Percentiles rank a stretch among this genome's conserved stretches.
Conservation (phyloP, 1,139 yeast species). For the Yueomyces sp. region DNA sequence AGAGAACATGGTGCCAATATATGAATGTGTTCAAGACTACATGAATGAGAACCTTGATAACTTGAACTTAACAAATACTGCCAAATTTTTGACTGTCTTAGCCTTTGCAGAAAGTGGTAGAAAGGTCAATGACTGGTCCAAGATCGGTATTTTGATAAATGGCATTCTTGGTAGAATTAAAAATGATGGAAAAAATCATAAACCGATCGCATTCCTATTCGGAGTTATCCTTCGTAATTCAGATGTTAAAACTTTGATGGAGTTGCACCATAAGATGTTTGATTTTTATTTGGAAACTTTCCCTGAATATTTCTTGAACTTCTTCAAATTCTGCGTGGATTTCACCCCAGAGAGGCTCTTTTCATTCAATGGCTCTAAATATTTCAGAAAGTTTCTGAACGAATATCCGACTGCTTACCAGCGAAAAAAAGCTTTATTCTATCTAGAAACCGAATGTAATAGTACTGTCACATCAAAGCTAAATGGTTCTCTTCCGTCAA, state of each 20-base stretch:
- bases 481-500: slow-evolving; percentile 11
- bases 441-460: slow-evolving; percentile 26
- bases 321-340: slow-evolving; percentile 35
- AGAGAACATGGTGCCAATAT: slow-evolving; percentile 40
- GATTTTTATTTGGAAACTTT: slow-evolving; percentile 26
- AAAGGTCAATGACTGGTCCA: slow-evolving; percentile 34
- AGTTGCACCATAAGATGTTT: slow-evolving; percentile 33
- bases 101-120: slow-evolving; percentile 59
- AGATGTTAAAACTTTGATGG: slow-evolving; percentile 38
- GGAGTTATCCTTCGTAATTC: slow-evolving; percentile 47
- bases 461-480: slow-evolving; percentile 5
- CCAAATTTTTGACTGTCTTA: slow-evolving; percentile 30
- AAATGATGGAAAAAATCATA: no score
- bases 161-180: no score
- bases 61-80: slow-evolving; percentile 6
- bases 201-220: slow-evolving; percentile 24
- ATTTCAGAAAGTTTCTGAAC: slow-evolving; percentile 39
- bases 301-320: slow-evolving; percentile 32
- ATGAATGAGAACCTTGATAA: slow-evolving; percentile 13
- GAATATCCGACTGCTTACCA: slow-evolving; percentile 24
- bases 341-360: slow-evolving; percentile 34
- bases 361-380: slow-evolving; percentile 32
- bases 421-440: slow-evolving; percentile 34
- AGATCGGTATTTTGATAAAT: neutral
- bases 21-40: slow-evolving; percentile 27